Evolutionary conservation across 176 grass and related monocot genomes (phyloP).

Genomic region (Bolboschoenus planiculmis): DNA sequence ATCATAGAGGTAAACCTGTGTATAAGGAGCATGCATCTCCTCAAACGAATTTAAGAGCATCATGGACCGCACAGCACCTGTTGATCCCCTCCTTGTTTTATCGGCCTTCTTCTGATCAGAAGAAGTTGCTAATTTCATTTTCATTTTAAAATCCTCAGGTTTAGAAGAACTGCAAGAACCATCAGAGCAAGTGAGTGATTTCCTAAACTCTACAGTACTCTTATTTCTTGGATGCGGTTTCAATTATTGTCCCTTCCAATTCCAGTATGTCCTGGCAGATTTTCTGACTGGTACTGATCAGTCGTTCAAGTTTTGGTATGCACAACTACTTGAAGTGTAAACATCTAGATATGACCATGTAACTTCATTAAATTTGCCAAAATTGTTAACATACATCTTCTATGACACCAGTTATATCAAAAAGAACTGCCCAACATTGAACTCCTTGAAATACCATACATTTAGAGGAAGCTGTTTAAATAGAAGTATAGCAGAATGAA

Average conservation of each 20-base stretch:
- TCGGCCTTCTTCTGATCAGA: constrained; percentile 14
- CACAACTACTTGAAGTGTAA: neutral
- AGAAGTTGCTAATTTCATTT: constrained; percentile 25
- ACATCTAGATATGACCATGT: neutral
- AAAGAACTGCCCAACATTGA: neutral
- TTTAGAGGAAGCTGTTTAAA: neutral
- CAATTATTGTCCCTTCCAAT: neutral
- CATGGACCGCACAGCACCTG: constrained; percentile 67
- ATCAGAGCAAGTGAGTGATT: neutral
- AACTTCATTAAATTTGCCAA: neutral
- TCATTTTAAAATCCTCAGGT: constrained; percentile 10
- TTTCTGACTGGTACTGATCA: neutral
- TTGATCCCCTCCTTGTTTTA: constrained; percentile 49
- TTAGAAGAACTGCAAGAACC: constrained; percentile 25
- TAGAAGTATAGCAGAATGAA: neutral
- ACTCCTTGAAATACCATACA: neutral
- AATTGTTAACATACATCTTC: neutral
- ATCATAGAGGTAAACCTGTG: constrained; percentile 53
- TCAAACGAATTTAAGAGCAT: constrained; percentile 77
- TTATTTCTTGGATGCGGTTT: neutral
- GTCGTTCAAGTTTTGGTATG: neutral
- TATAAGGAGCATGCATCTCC: constrained; percentile 94
- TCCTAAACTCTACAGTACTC: neutral
- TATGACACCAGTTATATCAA: neutral
- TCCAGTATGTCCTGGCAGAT: neutral